These are phyloP conservation scores for Erodium moschatum DNA, from an alignment of 441 rosid species.

Conservation along the genomic window DNA sequence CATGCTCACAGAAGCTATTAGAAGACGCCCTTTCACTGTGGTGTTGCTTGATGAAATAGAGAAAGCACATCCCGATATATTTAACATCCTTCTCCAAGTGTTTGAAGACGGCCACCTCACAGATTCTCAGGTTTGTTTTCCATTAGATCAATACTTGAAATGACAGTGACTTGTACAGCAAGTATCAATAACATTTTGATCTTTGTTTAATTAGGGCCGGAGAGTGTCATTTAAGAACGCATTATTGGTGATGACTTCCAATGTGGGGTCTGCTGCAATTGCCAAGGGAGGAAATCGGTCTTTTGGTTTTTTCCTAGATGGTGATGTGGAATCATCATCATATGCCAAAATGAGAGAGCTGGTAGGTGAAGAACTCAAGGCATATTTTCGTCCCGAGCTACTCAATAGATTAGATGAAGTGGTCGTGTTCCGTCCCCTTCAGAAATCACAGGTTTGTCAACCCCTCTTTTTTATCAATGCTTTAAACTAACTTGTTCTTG, in stretches of 20 bases:
- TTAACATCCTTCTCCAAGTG: conserved; percentile 91
- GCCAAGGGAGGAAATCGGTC: conserved; percentile 43
- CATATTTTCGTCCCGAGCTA: conserved; percentile 66
- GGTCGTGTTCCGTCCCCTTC: conserved; percentile 55
- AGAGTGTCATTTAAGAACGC: conserved; percentile 71
- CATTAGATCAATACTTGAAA: too few species aligned
- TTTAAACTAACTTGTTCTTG: background rate
- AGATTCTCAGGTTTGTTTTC: conserved; percentile 66
- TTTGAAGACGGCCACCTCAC: conserved; percentile 95
- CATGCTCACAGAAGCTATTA: conserved; percentile 81
- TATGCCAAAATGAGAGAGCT: conserved; percentile 52
- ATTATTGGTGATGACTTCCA: conserved; percentile 66
- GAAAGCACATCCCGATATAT: conserved; percentile 88
- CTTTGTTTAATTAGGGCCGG: conserved; percentile 41
- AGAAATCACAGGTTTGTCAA: conserved; percentile 69
- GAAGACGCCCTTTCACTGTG: conserved; percentile 86
- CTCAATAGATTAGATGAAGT: conserved; percentile 71
- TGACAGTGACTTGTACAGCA: background rate
- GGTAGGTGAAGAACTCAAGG: conserved; percentile 57
- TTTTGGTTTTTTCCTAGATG: conserved; percentile 45
- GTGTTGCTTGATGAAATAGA: conserved; percentile 97
- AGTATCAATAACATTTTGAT: background rate
- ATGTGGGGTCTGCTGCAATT: conserved; percentile 56
- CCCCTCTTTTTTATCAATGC: background rate
- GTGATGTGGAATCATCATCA: conserved; percentile 35